Percentiles rank a stretch among this genome's conserved stretches.
Evolutionary conservation across 805 yeast species (phyloP).

Genomic region (Myxozyma monticola): DNA sequence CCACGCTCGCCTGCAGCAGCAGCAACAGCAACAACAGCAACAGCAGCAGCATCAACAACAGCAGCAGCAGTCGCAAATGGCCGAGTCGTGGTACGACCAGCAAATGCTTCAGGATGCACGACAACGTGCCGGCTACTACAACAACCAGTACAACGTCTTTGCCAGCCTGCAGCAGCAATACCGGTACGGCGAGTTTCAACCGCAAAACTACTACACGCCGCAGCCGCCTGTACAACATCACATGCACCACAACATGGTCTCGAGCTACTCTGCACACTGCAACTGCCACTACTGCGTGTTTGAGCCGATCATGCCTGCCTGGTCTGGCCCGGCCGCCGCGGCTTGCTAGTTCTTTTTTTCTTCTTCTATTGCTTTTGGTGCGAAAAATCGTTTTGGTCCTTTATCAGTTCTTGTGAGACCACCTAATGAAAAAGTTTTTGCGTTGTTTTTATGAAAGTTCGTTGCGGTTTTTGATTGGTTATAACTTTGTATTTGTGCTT

Average conservation of each 20-base stretch:
- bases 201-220: not conserved
- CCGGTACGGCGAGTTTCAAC: not conserved
- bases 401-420: too few relatives aligned
- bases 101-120: conserved; percentile 3
- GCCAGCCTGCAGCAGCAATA: conserved; percentile 2
- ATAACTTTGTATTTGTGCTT: too few relatives aligned
- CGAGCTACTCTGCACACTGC: conserved; percentile 19
- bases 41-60: too few relatives aligned
- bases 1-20: conserved; percentile 2
- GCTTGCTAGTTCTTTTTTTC: conserved; percentile 7
- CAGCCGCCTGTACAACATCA: conserved; percentile 8
- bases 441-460: too few relatives aligned
- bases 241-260: conserved; percentile 2
- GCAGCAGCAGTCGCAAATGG: too few relatives aligned
- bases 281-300: conserved; percentile 25
- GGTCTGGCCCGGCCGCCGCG: conserved; percentile 24
- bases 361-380: not conserved
- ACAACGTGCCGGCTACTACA: not conserved
- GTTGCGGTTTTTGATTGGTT: too few relatives aligned
- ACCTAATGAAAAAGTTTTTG: too few relatives aligned
- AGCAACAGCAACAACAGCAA: conserved; percentile 2
- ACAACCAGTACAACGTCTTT: not conserved
- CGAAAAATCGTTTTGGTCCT: not conserved
- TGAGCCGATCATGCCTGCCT: conserved; percentile 13
- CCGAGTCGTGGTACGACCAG: conserved; percentile 5